Percentiles rank a stretch among this genome's conserved stretches.
These are phyloP conservation scores for Rubus parviflorus DNA, from an alignment of 306 rosid genomes.

Conservation along the genomic window DNA sequence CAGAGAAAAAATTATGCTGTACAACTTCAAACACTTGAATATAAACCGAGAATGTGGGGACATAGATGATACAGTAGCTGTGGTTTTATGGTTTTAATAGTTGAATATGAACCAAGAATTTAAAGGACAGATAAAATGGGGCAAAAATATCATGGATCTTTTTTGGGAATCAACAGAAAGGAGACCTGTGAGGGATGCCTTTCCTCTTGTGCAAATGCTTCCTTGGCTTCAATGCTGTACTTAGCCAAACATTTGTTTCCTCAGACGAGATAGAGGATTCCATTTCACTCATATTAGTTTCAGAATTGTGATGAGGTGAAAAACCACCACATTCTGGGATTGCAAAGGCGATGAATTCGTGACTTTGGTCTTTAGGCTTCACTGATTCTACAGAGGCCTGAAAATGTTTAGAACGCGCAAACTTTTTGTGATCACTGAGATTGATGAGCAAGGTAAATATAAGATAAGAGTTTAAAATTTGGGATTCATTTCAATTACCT, in stretches of 20 bases:
- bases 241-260: slow-evolving; percentile 48
- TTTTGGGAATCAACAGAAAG: slow-evolving; percentile 41
- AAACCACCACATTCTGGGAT: slow-evolving; percentile 42
- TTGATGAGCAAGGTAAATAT: not conserved
- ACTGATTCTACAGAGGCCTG: slow-evolving; percentile 38
- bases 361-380: slow-evolving; percentile 39
- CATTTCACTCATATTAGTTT: slow-evolving; percentile 51
- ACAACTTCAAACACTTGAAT: slow-evolving; percentile 41
- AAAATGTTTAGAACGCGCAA: not conserved
- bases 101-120: slow-evolving; percentile 25
- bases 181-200: slow-evolving; percentile 70
- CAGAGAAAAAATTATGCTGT: slow-evolving; percentile 39
- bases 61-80: slow-evolving; percentile 22
- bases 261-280: slow-evolving; percentile 65
- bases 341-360: slow-evolving; percentile 26
- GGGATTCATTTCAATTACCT: slow-evolving; percentile 48
- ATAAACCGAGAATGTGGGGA: slow-evolving; percentile 25
- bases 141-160: slow-evolving; percentile 19
- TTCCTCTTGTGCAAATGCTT: slow-evolving; percentile 68
- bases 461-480: slow-evolving; percentile 1
- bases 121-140: slow-evolving; percentile 16
- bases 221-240: slow-evolving; percentile 58
- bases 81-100: slow-evolving; percentile 21
- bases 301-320: slow-evolving; percentile 43
- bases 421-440: not conserved